Evolutionary conservation across 2,329 filamentous ascomycete genomes (phyloP), one percentile per base, ranked within the genome.

Genomic region (Arachnopeziza araneosa): DNA sequence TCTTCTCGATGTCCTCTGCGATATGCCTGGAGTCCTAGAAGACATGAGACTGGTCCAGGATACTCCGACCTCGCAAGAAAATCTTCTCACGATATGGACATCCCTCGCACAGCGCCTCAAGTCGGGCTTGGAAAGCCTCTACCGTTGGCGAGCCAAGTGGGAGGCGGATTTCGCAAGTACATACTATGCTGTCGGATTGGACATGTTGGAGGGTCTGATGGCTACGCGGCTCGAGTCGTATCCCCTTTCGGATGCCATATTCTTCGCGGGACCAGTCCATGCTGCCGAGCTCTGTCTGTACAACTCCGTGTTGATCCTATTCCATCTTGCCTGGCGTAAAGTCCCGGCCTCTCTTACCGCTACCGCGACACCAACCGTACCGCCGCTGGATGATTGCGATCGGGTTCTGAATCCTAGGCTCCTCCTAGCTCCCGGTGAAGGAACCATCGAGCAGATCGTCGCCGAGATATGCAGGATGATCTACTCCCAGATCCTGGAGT

Each of bases 1-100:
- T 22, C 36, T 60, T 17, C 50, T 60, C 4, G 60, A 62, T 49
- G 60, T 62, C 17, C 36, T 60, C 9, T 62, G 57, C 26, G 54
- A 59, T 52, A 32, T 62, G 17, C 57, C 60, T n/a, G 60, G 60
- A 2, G 19, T 60, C 5, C 24, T 57, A 49, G 60, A 62, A 36
- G 60, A 62, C 36, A 44, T 44, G 17, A 44, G 36, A 14, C 36
- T 44, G 17, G 36, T 44, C 2, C 36, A 44, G 12, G 17, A 44
- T 44, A 17, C 36, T 12, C 36, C 36, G 17, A 44, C 17, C 36
- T 44, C 36, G 17, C 36, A 44, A 44, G 36, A 19, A 44, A 44
- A 44, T 44, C 36, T 44, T 44, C 3, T 19, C 4, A 44, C 10
- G 6, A 14, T 44, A 19, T 44, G 36, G 36, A 44, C 36, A 19